Percentiles rank a stretch among this genome's conserved stretches.
Conservation (phyloP, 768 basidiomycete species). For the Candolleomyces efflorescens region DNA sequence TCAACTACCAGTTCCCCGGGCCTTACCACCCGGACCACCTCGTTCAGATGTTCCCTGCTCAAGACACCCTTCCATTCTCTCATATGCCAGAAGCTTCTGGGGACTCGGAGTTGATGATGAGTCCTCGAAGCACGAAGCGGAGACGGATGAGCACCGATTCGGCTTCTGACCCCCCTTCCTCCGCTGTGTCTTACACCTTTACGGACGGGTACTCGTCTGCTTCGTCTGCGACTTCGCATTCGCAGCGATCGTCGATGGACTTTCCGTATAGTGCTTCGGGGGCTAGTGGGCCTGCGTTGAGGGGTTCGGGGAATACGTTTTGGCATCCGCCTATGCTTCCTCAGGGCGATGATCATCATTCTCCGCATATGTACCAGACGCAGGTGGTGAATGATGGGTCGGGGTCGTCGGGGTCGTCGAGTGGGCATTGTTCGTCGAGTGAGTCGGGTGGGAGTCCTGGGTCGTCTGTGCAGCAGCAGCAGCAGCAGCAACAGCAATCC, state of each 20-base stretch:
- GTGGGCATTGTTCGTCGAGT: neutral
- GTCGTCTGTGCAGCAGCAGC: neutral
- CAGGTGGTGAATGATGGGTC: neutral
- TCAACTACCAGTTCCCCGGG: constrained; percentile 54
- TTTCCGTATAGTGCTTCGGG: constrained; percentile 46
- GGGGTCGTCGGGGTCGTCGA: neutral
- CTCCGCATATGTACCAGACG: constrained; percentile 11
- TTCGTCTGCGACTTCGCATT: constrained; percentile 52
- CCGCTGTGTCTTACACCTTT: constrained; percentile 63
- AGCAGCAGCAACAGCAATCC: no score
- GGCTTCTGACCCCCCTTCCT: constrained; percentile 50
- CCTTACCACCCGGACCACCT: constrained; percentile 75
- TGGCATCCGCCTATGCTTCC: constrained; percentile 80
- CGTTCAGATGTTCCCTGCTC: constrained; percentile 44
- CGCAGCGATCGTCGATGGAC: constrained; percentile 64
- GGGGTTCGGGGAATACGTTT: constrained; percentile 58
- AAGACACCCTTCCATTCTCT: constrained; percentile 52
- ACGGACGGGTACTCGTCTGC: constrained; percentile 57
- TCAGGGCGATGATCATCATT: constrained; percentile 32
- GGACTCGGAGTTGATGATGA: constrained; percentile 39
- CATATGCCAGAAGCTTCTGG: constrained; percentile 12
- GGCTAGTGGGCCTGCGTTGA: constrained; percentile 38
- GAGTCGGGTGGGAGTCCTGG: constrained; percentile 5
- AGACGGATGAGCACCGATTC: constrained; percentile 66
- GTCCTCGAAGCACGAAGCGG: constrained; percentile 56